Base-by-base conservation (phyloP, 2,329 filamentous ascomycete genomes). In the Macrophomina tecta region DNA sequence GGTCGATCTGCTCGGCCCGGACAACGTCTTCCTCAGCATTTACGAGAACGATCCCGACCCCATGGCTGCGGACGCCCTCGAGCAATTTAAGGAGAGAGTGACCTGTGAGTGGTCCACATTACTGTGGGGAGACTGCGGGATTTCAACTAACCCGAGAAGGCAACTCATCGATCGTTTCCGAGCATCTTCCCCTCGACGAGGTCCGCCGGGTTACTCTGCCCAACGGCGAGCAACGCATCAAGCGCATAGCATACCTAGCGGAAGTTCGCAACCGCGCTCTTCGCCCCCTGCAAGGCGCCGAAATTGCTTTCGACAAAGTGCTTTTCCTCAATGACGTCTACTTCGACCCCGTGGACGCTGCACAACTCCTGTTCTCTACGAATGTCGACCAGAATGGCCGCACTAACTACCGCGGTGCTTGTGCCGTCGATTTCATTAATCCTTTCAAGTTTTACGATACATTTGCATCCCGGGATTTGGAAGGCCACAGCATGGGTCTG, bases 191-290 rank as follows among this genome's bases (percentile, higher is more conserved):
- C 67, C 73, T 88, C 48, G 76, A 79, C n/a, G 77, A 79, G 1
- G 81, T 92, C 1, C 85, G 86, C 5, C 86, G 85, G 64, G 80
- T 91, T 53, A 85, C 81, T 2, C 80, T 91, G 42, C 88, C 89
- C 2, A 86, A 86, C 67, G 90, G 90, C 0, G 83, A 85, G 46
- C 80, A 81, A 48, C 85, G 88, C n/a, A 82, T 90, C 45, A 92
- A 92, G 76, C 85, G 91, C n/a, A 89, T 93, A 51, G 85, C 89
- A 36, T 93, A 90, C 76, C 82, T 93, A 23, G 89, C 91, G 12
- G 87, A 90, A 74, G 87, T 92, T 60, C 86, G 91, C 60, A 93
- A 93, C 75, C 85, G 86, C 53, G 90, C 90, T 0, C 77, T 93
- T 30, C 80, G 83, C 45, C 90, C 90, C 0, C 81, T 93, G 11